These are phyloP conservation scores for Bruguiera gymnorhiza DNA, from an alignment of 345 rosid genomes.

Conservation along the genomic window DNA sequence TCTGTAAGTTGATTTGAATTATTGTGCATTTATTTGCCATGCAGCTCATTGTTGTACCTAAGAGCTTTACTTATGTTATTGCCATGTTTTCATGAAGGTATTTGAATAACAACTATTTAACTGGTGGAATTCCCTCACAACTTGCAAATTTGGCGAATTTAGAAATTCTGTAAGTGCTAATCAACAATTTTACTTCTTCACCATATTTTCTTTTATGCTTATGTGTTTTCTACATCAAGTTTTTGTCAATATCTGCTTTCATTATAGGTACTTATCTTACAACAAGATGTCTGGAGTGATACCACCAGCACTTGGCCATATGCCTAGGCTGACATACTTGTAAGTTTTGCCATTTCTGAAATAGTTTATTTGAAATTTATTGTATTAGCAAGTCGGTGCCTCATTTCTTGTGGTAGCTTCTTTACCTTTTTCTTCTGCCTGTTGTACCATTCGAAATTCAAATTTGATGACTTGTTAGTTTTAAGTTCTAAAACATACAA, in stretches of 20 bases:
- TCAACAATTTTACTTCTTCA: not conserved
- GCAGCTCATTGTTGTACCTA: not conserved
- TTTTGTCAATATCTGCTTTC: conserved; percentile 1
- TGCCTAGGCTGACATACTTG: conserved; percentile 79
- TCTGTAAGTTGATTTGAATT: conserved; percentile 48
- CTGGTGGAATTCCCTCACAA: conserved; percentile 94
- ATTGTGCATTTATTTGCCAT: not conserved
- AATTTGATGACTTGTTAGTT: not conserved
- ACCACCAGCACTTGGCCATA: conserved; percentile 66
- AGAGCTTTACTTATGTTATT: not conserved
- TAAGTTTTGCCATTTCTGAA: conserved; percentile 34
- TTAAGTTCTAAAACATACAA: not conserved
- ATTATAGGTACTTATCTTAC: conserved; percentile 68
- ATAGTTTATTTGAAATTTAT: not conserved
- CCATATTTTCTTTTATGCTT: not conserved
- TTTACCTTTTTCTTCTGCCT: not conserved
- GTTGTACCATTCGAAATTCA: not conserved
- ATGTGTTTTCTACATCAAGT: not conserved
- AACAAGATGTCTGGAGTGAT: conserved; percentile 80
- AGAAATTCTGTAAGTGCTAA: conserved; percentile 77
- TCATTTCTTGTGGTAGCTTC: not conserved
- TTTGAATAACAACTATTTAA: conserved; percentile 80
- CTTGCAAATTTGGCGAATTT: conserved; percentile 78
- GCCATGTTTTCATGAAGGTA: conserved; percentile 41
- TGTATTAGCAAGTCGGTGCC: not conserved